phyloP scores from a whole-genome alignment of 2,329 filamentous ascomycete species.

The Colletotrichum sp. region DNA sequence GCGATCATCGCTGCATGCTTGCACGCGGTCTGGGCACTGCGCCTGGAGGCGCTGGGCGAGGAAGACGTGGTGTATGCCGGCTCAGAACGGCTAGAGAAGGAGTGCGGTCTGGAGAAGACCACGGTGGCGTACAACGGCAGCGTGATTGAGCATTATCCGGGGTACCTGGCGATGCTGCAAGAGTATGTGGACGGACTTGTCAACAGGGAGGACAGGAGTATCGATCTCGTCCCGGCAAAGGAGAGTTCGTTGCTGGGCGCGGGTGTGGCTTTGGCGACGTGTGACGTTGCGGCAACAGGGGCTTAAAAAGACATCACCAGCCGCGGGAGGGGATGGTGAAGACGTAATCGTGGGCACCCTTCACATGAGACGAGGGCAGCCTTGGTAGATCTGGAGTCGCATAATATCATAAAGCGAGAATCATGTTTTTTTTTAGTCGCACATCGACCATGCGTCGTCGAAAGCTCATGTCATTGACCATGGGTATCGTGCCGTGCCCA shows the following conservation, averaged over 20 bases:
- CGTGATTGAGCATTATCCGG: slow-evolving; percentile 79
- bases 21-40: slow-evolving; percentile 64
- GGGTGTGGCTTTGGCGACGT: slow-evolving; percentile 67
- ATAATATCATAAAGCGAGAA: not conserved
- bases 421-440: not conserved
- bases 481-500: not conserved
- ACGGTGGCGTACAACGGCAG: slow-evolving; percentile 81
- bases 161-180: slow-evolving; percentile 68
- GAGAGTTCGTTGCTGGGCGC: slow-evolving; percentile 80
- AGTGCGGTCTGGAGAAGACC: slow-evolving; percentile 52
- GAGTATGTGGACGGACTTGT: slow-evolving; percentile 66
- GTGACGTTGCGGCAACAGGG: not conserved
- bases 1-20: slow-evolving; percentile 64
- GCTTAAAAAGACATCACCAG: not conserved
- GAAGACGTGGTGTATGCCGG: slow-evolving; percentile 23
- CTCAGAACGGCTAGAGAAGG: slow-evolving; percentile 50
- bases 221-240: slow-evolving; percentile 71
- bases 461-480: not conserved
- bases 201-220: slow-evolving; percentile 35
- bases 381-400: not conserved
- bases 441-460: not conserved
- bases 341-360: not conserved
- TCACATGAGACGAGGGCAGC: not conserved
- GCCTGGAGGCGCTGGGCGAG: slow-evolving; percentile 49
- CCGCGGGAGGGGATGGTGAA: not conserved